Base-by-base conservation (phyloP, 768 basidiomycete genomes). In the Calocybe cyanea region DNA sequence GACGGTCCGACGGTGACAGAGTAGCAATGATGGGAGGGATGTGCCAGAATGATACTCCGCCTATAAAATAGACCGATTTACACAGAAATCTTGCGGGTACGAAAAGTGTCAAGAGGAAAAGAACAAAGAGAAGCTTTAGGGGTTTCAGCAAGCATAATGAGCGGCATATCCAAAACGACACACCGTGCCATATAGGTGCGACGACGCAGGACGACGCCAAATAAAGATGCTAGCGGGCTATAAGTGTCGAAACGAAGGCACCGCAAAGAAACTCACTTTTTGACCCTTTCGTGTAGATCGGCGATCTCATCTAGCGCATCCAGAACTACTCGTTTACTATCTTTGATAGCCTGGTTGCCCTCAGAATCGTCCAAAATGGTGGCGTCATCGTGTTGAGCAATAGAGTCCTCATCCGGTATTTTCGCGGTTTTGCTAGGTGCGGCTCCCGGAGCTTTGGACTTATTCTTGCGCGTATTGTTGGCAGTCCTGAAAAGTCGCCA, bases 41-140 rank as follows among this genome's bases (percentile, higher is more conserved):
- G 53, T 85, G 84, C 85, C 85, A 87, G 57, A 80, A 87, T 13
- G 72, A 18, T 35, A 75, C 57, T 1, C 85, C 85, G 2, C 68
- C 43, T 23, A 64, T 46, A 41, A 77, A 72, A 43, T 71, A 77
- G 0, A 62, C 43, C 1, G 72, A 32, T 54, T 83, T 85, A 20
- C 66, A 63, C 8, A 83, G 49, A 49, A 76, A 77, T 40, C 66
- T 62, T 0, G 78, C 63, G 0, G 84, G 83, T 1, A 80, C 47
- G 31, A 78, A 38, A 7, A 73, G 50, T 0, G 68, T 69, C 13
- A 73, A 37, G 14, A 74, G 36, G 46, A 77, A 66, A 4, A 72
- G 41, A 38, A 65, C 35, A 46, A 67, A 47, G 9, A 78, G 45
- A 7, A 70, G 54, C 72, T 83, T 31, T 25, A 21, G 15, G 25